Conservation (phyloP, 306 rosid species). For the Cucurbita maxima region DNA sequence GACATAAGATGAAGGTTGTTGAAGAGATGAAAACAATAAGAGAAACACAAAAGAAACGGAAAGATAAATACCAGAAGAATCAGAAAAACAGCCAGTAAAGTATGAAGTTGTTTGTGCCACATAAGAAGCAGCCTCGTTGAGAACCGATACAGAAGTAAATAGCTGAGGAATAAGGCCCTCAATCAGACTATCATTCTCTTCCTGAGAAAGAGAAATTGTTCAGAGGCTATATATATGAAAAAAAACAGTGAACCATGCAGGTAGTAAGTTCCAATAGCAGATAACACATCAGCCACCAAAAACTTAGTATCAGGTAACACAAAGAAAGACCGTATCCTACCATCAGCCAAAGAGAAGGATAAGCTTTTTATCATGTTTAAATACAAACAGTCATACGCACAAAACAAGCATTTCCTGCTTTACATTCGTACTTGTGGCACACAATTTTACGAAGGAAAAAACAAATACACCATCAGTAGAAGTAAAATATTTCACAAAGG, state of each 20-base stretch:
- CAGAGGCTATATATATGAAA: neutral
- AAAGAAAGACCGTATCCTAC: neutral
- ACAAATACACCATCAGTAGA: neutral
- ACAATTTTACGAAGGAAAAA: neutral
- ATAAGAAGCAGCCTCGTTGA: conserved; percentile 81
- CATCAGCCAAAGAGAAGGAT: neutral
- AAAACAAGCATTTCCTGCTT: neutral
- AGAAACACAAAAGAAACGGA: neutral
- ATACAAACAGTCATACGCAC: neutral
- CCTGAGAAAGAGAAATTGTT: conserved; percentile 15
- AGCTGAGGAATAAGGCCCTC: conserved; percentile 67
- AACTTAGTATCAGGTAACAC: neutral
- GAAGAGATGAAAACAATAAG: neutral
- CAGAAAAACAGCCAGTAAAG: conserved; percentile 66
- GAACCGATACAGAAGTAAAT: conserved; percentile 71
- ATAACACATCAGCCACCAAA: neutral
- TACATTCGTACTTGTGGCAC: neutral
- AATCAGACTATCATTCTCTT: conserved; percentile 26
- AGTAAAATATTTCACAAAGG: neutral
- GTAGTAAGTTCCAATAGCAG: neutral
- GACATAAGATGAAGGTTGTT: neutral
- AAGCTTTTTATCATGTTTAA: neutral
- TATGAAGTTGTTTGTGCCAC: conserved; percentile 77
- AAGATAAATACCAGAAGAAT: conserved; percentile 52
- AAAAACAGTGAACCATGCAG: neutral